Percentiles rank a stretch among this genome's conserved stretches.
These are phyloP conservation scores for Nicotiana obtusifolia DNA, from an alignment of 257 asterid species.

Conservation along the genomic window DNA sequence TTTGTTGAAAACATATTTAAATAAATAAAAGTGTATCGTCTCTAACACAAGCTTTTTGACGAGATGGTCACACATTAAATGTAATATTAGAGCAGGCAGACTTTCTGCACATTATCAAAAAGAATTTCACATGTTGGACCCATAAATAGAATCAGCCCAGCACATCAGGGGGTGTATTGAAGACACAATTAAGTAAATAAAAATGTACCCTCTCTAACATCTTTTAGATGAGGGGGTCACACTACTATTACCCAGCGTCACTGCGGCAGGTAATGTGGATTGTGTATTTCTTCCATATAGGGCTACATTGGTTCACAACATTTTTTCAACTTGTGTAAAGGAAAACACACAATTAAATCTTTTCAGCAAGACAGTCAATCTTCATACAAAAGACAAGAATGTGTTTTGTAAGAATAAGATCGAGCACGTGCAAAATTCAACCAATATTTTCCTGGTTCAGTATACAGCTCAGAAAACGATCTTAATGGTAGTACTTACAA, in stretches of 20 bases:
- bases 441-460: background rate
- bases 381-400: background rate
- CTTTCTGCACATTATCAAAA: background rate
- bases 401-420: background rate
- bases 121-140: background rate
- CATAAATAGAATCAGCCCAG: too few relatives aligned
- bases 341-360: background rate
- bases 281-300: background rate
- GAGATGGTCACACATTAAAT: background rate
- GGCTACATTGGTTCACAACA: background rate
- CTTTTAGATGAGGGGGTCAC: background rate
- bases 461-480: background rate
- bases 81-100: background rate
- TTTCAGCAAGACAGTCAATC: background rate
- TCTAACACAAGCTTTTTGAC: background rate
- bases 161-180: background rate
- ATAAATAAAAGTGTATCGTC: background rate
- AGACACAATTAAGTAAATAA: background rate
- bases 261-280: background rate
- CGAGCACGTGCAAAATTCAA: background rate
- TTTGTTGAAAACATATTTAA: background rate
- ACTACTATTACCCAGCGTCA: background rate
- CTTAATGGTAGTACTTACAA: background rate
- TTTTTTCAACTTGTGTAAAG: background rate
- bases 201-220: background rate